Base-by-base conservation (phyloP, 257 asterid species). In the Prunella vulgaris region DNA sequence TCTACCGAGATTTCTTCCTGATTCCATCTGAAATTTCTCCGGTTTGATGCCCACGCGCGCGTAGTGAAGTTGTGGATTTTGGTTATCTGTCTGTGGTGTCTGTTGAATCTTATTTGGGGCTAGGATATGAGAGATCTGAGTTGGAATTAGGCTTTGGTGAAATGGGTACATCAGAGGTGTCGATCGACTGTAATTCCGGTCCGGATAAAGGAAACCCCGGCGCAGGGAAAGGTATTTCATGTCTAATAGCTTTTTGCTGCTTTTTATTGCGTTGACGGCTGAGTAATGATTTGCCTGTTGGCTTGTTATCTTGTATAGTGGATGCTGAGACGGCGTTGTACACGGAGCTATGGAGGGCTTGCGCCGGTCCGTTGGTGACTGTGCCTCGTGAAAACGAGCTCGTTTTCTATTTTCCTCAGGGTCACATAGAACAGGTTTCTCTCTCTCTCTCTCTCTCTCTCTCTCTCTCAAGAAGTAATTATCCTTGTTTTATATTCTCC, bases 301-400 rank as follows among this genome's bases (percentile, higher is more conserved):
- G 9, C 15, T 62, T 61, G 6, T 3, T 60, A 22, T 57, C 12
- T 54, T 58, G 38, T 32, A 54, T 66, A 83, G 98, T 76, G 51
- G 96, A 90, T 80, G 88, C 88, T 63, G 97, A 87, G 78, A 69
- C 74, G 30, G 97, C 98, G 74, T 76, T 93, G 46, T 93, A 87
- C 80, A 80, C 84, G 64, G 99, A 90, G 85, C 89, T 93, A 22
- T 93, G 99, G 99, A 85, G 79, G 73, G 95, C 97, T 14, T 93
- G 99, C 70, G 99, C 99, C 37, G 99, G 99, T 38, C 99, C 99
- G 14, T 76, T 93, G 48, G 99, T 90, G 56, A 90, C 97, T 3
- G 93, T 93, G 33, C 99, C 97, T 57, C 88, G 89, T 22, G 87
- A 90, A 64, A 33, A 78, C 8, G 97, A 90, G 74, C 88, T 90